A percentile compares a stretch with the other conserved stretches of the same genome.
phyloP scores from a whole-genome alignment of 1,284 basidiomycete species.

The Microbotryum violaceum region DNA sequence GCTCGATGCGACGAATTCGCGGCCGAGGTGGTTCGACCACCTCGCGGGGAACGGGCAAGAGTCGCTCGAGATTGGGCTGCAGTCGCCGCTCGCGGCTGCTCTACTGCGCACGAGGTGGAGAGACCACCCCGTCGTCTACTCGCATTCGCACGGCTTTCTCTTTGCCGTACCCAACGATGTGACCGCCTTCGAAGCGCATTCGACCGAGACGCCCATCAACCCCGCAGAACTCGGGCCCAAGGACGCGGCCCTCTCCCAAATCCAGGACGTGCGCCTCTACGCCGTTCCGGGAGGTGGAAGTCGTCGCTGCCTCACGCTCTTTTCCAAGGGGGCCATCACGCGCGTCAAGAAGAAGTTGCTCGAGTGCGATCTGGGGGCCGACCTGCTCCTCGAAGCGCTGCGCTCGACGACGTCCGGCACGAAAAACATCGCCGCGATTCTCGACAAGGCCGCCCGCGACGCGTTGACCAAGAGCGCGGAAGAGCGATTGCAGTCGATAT shows the following conservation, averaged over 20 bases:
- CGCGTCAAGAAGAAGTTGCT: slow-evolving; percentile 17
- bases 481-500: slow-evolving; percentile 16
- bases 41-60: not conserved
- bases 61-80: slow-evolving; percentile 11
- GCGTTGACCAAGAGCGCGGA: not conserved
- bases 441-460: not conserved
- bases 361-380: slow-evolving; percentile 7
- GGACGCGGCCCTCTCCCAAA: slow-evolving; percentile 8
- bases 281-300: slow-evolving; percentile 5
- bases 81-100: slow-evolving; percentile 28
- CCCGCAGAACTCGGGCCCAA: slow-evolving; percentile 15
- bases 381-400: not conserved
- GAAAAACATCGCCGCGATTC: not conserved
- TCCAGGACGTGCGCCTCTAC: slow-evolving; percentile 17
- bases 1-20: not conserved
- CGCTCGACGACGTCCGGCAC: not conserved
- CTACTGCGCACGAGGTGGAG: slow-evolving; percentile 32
- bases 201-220: slow-evolving; percentile 33
- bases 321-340: slow-evolving; percentile 6
- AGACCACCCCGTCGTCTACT: slow-evolving; percentile 28
- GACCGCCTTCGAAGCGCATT: slow-evolving; percentile 26
- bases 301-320: slow-evolving; percentile 9
- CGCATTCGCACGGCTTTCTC: slow-evolving; percentile 34
- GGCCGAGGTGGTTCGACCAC: not conserved
- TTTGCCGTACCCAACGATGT: slow-evolving; percentile 25